Conservation (phyloP, 2,329 filamentous ascomycete species). For the Aureobasidium pullulans region DNA sequence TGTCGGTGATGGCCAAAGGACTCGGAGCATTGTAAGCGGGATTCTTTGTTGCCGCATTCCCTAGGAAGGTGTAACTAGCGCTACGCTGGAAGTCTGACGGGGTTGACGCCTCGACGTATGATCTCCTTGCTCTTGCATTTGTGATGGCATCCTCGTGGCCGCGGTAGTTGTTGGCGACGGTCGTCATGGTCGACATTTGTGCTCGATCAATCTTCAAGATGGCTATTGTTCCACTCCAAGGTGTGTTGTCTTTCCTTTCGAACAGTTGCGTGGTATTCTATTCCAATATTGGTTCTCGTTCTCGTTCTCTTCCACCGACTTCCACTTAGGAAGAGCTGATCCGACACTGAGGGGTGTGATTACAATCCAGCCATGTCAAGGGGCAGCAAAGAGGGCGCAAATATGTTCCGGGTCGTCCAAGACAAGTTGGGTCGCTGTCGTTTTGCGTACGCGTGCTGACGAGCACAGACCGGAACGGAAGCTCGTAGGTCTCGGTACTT, state of each 20-base stretch:
- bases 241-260: background rate
- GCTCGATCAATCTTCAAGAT: background rate
- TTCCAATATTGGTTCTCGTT: background rate
- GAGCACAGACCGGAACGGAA: background rate
- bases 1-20: constrained; percentile 31
- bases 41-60: constrained; percentile 27
- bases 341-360: background rate
- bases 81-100: constrained; percentile 40
- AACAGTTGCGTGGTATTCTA: background rate
- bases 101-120: background rate
- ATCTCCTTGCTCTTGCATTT: background rate
- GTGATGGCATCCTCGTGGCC: background rate
- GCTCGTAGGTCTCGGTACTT: background rate
- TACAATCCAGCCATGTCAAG: background rate
- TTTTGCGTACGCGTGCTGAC: background rate
- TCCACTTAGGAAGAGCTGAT: background rate
- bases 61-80: constrained; percentile 53
- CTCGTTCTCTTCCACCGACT: background rate
- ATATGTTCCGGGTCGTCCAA: background rate
- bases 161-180: background rate
- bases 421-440: background rate
- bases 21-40: constrained; percentile 19
- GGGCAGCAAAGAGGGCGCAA: background rate
- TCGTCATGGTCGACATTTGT: constrained; percentile 8
- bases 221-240: background rate